phyloP scores from a whole-genome alignment of 345 rosid species.

The Dipteronia dyeriana region DNA sequence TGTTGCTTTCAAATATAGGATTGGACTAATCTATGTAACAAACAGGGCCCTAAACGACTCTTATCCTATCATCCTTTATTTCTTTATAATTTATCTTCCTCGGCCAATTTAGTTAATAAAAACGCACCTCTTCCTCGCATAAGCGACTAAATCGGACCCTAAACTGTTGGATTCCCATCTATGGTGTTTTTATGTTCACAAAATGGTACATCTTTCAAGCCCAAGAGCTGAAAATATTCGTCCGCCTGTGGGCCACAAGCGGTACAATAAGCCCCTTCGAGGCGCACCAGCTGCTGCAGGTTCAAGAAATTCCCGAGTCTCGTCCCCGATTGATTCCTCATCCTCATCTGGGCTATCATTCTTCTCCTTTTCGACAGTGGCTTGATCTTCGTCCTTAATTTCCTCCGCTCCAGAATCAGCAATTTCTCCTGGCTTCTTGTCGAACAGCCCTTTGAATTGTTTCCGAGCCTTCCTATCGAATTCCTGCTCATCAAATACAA shows the following conservation, averaged over 20 bases:
- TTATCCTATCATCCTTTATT: neutral
- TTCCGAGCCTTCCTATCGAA: slow-evolving; percentile 70
- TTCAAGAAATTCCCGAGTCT: slow-evolving; percentile 26
- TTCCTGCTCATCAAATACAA: slow-evolving; percentile 49
- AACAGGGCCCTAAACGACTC: no score
- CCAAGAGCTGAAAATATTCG: slow-evolving; percentile 45
- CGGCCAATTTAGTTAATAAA: neutral
- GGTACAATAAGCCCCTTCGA: slow-evolving; percentile 41
- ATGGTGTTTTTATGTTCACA: slow-evolving; percentile 27
- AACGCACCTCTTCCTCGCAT: neutral
- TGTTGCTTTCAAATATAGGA: no score
- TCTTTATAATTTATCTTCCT: neutral
- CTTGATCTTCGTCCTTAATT: slow-evolving; percentile 23
- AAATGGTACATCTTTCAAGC: slow-evolving; percentile 49
- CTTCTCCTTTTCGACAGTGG: slow-evolving; percentile 19
- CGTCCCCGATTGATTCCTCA: slow-evolving; percentile 20
- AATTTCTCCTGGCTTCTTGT: slow-evolving; percentile 96
- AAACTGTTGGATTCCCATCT: neutral
- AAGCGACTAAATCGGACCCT: neutral
- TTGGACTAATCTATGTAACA: no score
- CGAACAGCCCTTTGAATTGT: slow-evolving; percentile 92
- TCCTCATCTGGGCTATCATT: slow-evolving; percentile 21
- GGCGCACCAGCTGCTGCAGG: slow-evolving; percentile 30
- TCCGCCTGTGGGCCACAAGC: slow-evolving; percentile 51
- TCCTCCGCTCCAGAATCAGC: slow-evolving; percentile 42